phyloP scores from a whole-genome alignment of 1,284 basidiomycete species.

The Pseudozyma sp. region DNA sequence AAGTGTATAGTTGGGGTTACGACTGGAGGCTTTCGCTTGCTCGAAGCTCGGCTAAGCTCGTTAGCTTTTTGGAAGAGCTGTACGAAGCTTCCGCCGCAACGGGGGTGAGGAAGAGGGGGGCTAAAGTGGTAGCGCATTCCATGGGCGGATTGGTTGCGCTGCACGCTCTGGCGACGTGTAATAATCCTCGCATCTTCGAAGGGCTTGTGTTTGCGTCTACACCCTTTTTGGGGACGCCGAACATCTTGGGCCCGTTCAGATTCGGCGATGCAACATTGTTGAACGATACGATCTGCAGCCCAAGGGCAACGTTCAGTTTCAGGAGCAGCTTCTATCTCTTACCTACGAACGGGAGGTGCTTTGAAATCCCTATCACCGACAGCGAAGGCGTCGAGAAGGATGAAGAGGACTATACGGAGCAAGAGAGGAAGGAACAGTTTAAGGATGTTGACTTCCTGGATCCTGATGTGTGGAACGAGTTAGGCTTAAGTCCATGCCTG shows the following conservation, averaged over 20 bases:
- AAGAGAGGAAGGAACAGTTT: conserved; percentile 23
- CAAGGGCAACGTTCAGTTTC: conserved; percentile 65
- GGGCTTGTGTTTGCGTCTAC: conserved; percentile 66
- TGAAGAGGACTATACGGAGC: conserved; percentile 36
- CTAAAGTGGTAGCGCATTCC: conserved; percentile 68
- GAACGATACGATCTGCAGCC: conserved; percentile 65
- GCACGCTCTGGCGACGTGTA: conserved; percentile 61
- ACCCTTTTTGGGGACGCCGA: conserved; percentile 67
- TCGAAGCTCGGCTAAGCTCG: conserved; percentile 25
- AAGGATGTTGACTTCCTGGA: conserved; percentile 57
- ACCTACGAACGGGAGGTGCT: conserved; percentile 52
- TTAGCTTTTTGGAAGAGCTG: conserved; percentile 37
- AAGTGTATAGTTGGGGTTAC: conserved; percentile 65
- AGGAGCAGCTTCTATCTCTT: conserved; percentile 67
- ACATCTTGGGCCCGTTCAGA: conserved; percentile 66
- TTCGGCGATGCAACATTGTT: conserved; percentile 65
- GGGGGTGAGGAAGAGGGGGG: conserved; percentile 49
- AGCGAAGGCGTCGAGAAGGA: conserved; percentile 17
- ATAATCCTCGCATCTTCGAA: conserved; percentile 65
- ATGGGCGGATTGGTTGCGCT: conserved; percentile 69
- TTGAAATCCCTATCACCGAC: conserved; percentile 36
- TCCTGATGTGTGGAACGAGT: conserved; percentile 45
- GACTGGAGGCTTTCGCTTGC: conserved; percentile 63
- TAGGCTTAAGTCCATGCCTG: conserved; percentile 52
- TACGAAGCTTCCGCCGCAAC: conserved; percentile 43